Conservation (phyloP, 495 filamentous ascomycete genomes). For the Penicillium herquei region DNA sequence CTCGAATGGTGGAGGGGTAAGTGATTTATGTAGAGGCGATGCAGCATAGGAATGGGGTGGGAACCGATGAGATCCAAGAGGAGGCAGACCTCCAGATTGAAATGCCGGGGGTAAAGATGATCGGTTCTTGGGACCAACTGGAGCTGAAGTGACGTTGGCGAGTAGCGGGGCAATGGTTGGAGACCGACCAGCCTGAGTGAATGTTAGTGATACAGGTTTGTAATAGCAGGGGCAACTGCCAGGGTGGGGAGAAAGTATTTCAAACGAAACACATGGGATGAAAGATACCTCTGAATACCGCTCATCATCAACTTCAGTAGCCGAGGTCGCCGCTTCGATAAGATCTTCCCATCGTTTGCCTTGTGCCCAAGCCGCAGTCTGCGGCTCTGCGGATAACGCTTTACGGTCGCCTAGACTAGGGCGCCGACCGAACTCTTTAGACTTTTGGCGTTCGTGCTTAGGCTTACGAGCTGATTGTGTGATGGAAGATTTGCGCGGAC, state of each 20-base stretch:
- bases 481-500: conserved; percentile 82
- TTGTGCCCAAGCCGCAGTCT: conserved; percentile 63
- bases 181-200: conserved; percentile 58
- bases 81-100: conserved; percentile 35
- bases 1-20: conserved; percentile 77
- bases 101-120: conserved; percentile 74
- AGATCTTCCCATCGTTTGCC: conserved; percentile 93
- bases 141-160: conserved; percentile 42
- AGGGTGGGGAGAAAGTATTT: neutral
- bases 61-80: conserved; percentile 46
- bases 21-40: conserved; percentile 79
- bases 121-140: conserved; percentile 52
- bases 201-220: conserved; percentile 7
- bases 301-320: conserved; percentile 84
- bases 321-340: conserved; percentile 86
- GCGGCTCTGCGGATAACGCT: conserved; percentile 79
- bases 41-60: conserved; percentile 76
- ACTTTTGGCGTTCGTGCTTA: conserved; percentile 75
- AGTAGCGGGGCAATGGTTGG: conserved; percentile 53
- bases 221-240: neutral
- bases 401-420: conserved; percentile 75
- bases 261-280: neutral
- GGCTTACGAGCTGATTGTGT: conserved; percentile 67
- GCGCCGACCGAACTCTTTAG: conserved; percentile 63
- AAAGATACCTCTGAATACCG: conserved; percentile 59